These are phyloP conservation scores for Stentor roeselii DNA, from an alignment of 73 alveolate species.

Conservation along the genomic window DNA sequence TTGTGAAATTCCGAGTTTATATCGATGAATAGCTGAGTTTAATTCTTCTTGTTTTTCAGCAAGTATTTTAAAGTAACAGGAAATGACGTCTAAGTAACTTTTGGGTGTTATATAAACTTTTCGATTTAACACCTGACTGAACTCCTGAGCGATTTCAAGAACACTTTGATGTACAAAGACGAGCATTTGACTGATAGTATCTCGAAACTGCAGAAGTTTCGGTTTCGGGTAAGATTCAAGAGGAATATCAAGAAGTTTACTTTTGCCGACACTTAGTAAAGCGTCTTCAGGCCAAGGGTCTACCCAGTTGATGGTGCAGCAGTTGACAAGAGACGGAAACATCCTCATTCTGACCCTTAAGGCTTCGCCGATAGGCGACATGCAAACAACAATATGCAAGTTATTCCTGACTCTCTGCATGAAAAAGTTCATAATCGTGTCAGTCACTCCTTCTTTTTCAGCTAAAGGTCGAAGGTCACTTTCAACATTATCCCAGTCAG, in stretches of 20 bases:
- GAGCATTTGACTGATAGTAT: constrained; percentile 83
- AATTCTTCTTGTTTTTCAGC: constrained; percentile 65
- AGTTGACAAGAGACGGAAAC: constrained; percentile 99
- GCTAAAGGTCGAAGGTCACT: constrained; percentile 77
- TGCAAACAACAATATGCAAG: constrained; percentile 90
- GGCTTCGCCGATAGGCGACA: constrained; percentile 97
- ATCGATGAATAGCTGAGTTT: constrained; percentile 57
- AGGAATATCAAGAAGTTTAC: constrained; percentile 58
- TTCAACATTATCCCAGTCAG: constrained; percentile 91
- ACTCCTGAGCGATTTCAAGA: constrained; percentile 80
- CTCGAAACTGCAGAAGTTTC: constrained; percentile 36
- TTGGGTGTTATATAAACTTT: constrained; percentile 99
- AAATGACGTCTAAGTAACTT: constrained; percentile 95
- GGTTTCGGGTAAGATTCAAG: constrained; percentile 50
- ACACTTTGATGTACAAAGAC: constrained; percentile 89
- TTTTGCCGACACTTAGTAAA: constrained; percentile 50
- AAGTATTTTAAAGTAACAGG: constrained; percentile 45
- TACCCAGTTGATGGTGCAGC: constrained; percentile 99
- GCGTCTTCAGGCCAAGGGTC: constrained; percentile 99
- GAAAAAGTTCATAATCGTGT: constrained; percentile 80
- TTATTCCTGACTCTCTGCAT: constrained; percentile 96
- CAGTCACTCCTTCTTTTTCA: constrained; percentile 68
- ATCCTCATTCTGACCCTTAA: constrained; percentile 95
- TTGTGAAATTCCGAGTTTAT: constrained; percentile 50
- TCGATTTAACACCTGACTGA: constrained; percentile 66